Conservation (phyloP, 768 basidiomycete genomes). For the Suillus subaureus region DNA sequence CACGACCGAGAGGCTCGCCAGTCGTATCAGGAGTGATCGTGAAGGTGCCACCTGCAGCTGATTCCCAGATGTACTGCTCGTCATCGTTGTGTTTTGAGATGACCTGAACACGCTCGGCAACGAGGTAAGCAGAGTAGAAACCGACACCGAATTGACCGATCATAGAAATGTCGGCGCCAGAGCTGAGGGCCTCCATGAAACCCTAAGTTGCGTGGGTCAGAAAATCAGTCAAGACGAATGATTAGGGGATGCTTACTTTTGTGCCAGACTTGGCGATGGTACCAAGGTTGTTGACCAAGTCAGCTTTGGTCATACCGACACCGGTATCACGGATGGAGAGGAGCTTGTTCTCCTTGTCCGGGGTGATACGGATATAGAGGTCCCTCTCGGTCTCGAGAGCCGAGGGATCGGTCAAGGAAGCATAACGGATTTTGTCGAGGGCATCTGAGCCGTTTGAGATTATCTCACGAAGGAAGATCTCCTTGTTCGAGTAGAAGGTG, state of each 20-base stretch:
- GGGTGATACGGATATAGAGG: slow-evolving; percentile 90
- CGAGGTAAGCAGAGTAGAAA: slow-evolving; percentile 99
- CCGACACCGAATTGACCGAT: slow-evolving; percentile 99
- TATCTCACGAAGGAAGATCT: slow-evolving; percentile 98
- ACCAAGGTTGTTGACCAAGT: slow-evolving; percentile 98
- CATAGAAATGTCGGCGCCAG: slow-evolving; percentile 92
- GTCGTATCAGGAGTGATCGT: slow-evolving; percentile 94
- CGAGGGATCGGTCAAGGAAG: slow-evolving; percentile 90
- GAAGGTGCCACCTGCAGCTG: slow-evolving; percentile 99
- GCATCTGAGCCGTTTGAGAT: slow-evolving; percentile 99
- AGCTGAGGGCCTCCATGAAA: slow-evolving; percentile 98
- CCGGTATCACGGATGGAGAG: slow-evolving; percentile 93
- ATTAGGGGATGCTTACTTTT: slow-evolving; percentile 52
- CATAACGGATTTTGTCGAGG: slow-evolving; percentile 98
- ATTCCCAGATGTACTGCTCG: slow-evolving; percentile 99
- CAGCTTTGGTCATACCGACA: slow-evolving; percentile 99
- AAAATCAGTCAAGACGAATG: slow-evolving; percentile 7
- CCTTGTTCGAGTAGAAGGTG: slow-evolving; percentile 99
- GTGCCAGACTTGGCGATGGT: slow-evolving; percentile 95
- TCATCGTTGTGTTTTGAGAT: slow-evolving; percentile 99
- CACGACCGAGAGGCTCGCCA: slow-evolving; percentile 91
- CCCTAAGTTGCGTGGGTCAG: slow-evolving; percentile 51
- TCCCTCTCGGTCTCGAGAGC: slow-evolving; percentile 91
- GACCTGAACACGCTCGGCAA: slow-evolving; percentile 97
- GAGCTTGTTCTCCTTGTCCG: slow-evolving; percentile 94